Percentiles rank a stretch among this genome's conserved stretches.
Evolutionary conservation across 257 asterid genomes (phyloP).

Genomic region (Eustoma russellianum): DNA sequence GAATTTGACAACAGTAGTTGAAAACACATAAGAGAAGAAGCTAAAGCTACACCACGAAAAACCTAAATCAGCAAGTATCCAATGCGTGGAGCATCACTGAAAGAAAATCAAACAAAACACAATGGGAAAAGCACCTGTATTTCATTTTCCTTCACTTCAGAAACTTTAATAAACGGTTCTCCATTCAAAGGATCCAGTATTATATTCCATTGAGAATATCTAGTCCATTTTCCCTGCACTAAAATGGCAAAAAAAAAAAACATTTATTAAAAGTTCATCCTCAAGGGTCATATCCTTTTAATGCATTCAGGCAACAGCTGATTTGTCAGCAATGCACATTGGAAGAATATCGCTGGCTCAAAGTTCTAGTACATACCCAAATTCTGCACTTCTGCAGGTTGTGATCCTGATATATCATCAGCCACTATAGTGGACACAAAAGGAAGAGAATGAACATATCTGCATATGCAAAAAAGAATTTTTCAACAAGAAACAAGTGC

Average conservation of each 20-base stretch:
- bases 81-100: not conserved
- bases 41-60: not conserved
- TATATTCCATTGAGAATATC: constrained; percentile 51
- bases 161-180: constrained; percentile 74
- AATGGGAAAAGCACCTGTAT: constrained; percentile 37
- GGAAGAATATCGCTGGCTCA: not conserved
- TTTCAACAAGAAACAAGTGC: not conserved
- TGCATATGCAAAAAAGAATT: constrained; percentile 20
- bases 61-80: not conserved
- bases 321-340: not conserved
- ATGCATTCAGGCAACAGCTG: not conserved
- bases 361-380: constrained; percentile 41
- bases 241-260: constrained; percentile 15
- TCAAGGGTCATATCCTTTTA: not conserved
- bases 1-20: not conserved
- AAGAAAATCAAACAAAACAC: not conserved
- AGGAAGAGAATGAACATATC: constrained; percentile 49
- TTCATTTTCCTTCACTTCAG: constrained; percentile 72
- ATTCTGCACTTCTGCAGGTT: constrained; percentile 86
- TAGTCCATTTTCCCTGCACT: constrained; percentile 92
- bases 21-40: constrained; percentile 4
- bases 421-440: constrained; percentile 57
- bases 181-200: constrained; percentile 86
- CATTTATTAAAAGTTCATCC: not conserved
- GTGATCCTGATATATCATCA: constrained; percentile 72